A percentile compares a stretch with the other conserved stretches of the same genome.
Evolutionary conservation across 2,329 filamentous ascomycete species (phyloP).

Genomic region (Penicillium paneum): DNA sequence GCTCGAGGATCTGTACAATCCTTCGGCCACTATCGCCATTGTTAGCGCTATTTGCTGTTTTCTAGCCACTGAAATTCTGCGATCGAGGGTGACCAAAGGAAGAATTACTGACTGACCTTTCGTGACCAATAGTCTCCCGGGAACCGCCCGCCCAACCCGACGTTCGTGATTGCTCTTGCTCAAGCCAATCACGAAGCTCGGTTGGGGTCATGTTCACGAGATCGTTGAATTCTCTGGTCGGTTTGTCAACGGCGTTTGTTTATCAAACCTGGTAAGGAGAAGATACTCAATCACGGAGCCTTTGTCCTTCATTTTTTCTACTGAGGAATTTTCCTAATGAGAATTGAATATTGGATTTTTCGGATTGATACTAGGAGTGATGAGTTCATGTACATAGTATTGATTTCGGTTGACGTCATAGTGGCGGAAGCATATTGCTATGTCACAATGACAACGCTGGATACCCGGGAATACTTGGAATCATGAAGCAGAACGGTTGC

Average conservation of each 20-base stretch:
- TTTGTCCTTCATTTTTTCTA: constrained; percentile 49
- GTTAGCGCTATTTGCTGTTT: neutral
- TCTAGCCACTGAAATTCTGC: neutral
- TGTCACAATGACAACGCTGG: neutral
- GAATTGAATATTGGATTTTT: neutral
- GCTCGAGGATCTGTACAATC: constrained; percentile 61
- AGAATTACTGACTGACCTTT: constrained; percentile 38
- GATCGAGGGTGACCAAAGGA: no score
- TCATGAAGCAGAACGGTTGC: constrained; percentile 31
- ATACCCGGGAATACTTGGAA: no score
- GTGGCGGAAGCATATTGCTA: neutral
- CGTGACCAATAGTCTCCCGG: constrained; percentile 62
- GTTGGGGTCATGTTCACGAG: constrained; percentile 63
- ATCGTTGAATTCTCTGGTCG: constrained; percentile 58
- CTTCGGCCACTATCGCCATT: constrained; percentile 52
- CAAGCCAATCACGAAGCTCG: constrained; percentile 61
- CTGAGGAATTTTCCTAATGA: no score
- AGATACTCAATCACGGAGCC: constrained; percentile 50
- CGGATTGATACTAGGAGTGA: neutral
- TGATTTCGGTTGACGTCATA: neutral
- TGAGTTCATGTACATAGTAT: neutral
- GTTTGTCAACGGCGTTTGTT: constrained; percentile 16
- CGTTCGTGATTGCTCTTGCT: constrained; percentile 53
- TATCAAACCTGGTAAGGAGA: neutral
- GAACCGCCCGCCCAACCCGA: constrained; percentile 60